Base-by-base conservation (phyloP, 2,329 filamentous ascomycete species). In the Leptographium lundbergii region DNA sequence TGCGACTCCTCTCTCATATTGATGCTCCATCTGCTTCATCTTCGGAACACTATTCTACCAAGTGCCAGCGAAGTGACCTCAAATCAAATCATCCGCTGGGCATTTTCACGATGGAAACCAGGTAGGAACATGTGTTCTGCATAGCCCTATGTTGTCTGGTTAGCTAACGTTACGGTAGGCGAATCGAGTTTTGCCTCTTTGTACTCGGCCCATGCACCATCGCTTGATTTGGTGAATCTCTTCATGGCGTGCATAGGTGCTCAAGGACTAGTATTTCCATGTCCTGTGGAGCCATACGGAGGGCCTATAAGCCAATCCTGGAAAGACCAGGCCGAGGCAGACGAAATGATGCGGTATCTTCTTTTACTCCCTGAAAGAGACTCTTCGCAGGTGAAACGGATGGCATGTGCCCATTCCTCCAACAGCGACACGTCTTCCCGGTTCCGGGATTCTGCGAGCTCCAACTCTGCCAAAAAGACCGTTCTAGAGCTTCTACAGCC, bases 81-180 rank as follows among this genome's bases (percentile, higher is more conserved):
- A 45, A 87, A 84, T 63, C 82, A 88, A 65, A 79, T 94, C 42
- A 81, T 94, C 59, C 80, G 84, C 65, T 99, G 94, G 94, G 70
- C 94, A 1, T 85, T 91, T 65, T 80, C 84, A 39, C 86, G 81
- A 66, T 99, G 92, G 91, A 85, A 84, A 64, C 87, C 91, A 63
- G 85, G 89, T 92, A 75, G 69, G 80, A 70, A 19, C 19, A n/a
- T n/a, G 42, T 19, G n/a, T 4, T 17, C 7, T 13, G 4, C 22
- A 50, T 3, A 36, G 36, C 0, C 6, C 17, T 3, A 24, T 36
- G 17, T 6, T 6, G 14, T 19, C 2, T 56, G 53, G 10, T 5
- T 14, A 4, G 54, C 61, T 65, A 58, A 64, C 39, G 50, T 25
- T 45, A 19, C 42, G 7, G 50, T 10, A 87, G 84, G 77, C 47